Evolutionary conservation across 352 stramenopile species (phyloP).

Genomic region (Lagenidium sp.): DNA sequence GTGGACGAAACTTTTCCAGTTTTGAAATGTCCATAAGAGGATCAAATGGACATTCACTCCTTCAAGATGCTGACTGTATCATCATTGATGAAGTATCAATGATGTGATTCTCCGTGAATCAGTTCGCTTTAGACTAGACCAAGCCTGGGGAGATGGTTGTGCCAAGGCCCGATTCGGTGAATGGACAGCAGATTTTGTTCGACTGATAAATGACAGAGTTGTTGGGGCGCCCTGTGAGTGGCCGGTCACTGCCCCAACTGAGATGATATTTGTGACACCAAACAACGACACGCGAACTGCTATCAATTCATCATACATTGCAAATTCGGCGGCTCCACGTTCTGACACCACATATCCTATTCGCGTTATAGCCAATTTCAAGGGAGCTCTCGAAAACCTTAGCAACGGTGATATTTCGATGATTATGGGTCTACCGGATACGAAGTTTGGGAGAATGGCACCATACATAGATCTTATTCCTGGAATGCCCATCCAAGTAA

Average conservation of each 20-base stretch:
- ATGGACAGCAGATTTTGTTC: not conserved
- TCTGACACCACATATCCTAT: not conserved
- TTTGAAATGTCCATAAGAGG: constrained; percentile 2
- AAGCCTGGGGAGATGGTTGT: constrained; percentile 16
- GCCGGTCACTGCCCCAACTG: too few species aligned
- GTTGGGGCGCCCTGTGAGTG: too few species aligned
- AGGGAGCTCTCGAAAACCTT: constrained; percentile 3
- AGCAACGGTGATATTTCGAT: constrained; percentile 1
- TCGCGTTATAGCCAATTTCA: constrained; percentile 9
- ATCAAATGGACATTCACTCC: not conserved
- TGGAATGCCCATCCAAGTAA: constrained; percentile 12
- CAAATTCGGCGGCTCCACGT: not conserved
- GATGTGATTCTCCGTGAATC: constrained; percentile 19
- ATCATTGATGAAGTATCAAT: constrained; percentile 15
- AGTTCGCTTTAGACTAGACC: constrained; percentile 14
- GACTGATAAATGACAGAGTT: constrained; percentile 1
- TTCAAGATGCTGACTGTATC: constrained; percentile 9
- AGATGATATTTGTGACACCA: constrained; percentile 3
- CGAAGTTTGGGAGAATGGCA: constrained; percentile 10
- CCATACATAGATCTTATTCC: constrained; percentile 7
- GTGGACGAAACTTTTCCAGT: not conserved
- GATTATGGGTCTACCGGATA: constrained; percentile 4
- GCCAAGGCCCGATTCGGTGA: constrained; percentile 4
- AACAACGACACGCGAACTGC: not conserved
- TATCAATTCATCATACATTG: constrained; percentile 7